Evolutionary conservation across 331 rosid species (phyloP), one percentile per base, ranked within the genome.

Genomic region (Acacia pycnantha): DNA sequence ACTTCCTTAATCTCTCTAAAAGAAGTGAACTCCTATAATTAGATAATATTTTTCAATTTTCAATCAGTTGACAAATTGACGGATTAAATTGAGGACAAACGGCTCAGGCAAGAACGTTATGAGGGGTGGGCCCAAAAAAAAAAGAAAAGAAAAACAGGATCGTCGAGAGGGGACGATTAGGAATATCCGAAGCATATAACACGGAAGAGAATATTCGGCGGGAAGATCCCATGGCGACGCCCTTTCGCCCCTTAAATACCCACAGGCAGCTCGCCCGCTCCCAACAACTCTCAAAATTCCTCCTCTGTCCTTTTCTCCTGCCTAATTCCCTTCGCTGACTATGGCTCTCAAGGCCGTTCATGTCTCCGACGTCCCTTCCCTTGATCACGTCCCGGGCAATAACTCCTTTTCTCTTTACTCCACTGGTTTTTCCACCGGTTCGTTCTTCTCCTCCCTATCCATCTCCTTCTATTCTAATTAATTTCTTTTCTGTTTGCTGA

Each of bases 321-420:
- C 53, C 4, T 9, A 7, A 44, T 40, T 27, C 40, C 43, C 43
- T 44, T 56, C 51, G 41, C 40, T 12, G 4, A 54, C 10, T 21
- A 83, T 88, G 96, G 98, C 99, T 85, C 92, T 95, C 62, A 95
- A 93, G 58, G 98, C 97, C 67, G 94, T 92, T 1, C 99, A 89
- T 54, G 97, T 89, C 78, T 84, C 98, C 85, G 97, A 93, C 77
- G 96, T 95, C 62, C 98, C 98, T 4, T 88, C 87, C 79, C 90
- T 95, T 71, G 94, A 73, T 73, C 77, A 73, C 5, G 62, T 73
- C 62, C 44, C 62, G 1, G 43, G 88, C 19, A 90, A 81, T 59
- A 83, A 96, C 50, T 90, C 97, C 4, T 50, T 87, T 37, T 16
- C 90, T 5, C 85, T 86, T 24, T 81, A 35, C 86, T 75, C 95